A percentile compares a stretch with the other conserved stretches of the same genome.
These are phyloP conservation scores for Helotiales sp. DNA, from an alignment of 2,329 filamentous ascomycete species.

Conservation along the genomic window DNA sequence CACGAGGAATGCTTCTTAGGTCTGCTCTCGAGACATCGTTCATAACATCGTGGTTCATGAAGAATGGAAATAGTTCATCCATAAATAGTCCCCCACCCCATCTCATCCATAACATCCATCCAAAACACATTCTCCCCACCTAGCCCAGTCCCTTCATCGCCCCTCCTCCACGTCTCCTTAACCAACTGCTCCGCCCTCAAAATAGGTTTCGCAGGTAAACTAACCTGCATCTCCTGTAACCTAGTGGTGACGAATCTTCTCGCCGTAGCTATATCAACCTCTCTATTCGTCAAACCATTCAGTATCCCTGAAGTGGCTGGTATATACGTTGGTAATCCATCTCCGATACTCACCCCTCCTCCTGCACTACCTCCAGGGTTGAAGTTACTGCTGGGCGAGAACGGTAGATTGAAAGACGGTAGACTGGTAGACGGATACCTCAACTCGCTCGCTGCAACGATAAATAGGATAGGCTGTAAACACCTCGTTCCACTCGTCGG, in stretches of 20 bases:
- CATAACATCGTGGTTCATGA: too few relatives aligned
- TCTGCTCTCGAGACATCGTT: too few relatives aligned
- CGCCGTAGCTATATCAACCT: slow-evolving; percentile 30
- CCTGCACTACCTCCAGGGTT: not conserved
- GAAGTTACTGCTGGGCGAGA: not conserved
- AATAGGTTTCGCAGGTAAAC: slow-evolving; percentile 32
- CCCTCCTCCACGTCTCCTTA: slow-evolving; percentile 30
- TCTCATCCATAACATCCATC: slow-evolving; percentile 31
- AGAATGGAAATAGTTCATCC: slow-evolving; percentile 11
- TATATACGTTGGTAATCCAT: not conserved
- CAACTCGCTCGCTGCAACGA: slow-evolving; percentile 28
- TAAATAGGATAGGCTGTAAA: slow-evolving; percentile 31
- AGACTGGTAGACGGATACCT: slow-evolving; percentile 20
- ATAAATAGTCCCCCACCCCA: slow-evolving; percentile 29
- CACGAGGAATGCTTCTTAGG: too few relatives aligned
- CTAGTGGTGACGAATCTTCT: slow-evolving; percentile 27
- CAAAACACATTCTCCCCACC: slow-evolving; percentile 27
- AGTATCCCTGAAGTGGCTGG: slow-evolving; percentile 13
- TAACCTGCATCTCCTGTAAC: slow-evolving; percentile 29
- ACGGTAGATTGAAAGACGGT: slow-evolving; percentile 3
- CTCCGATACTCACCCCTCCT: not conserved
- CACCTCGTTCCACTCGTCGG: slow-evolving; percentile 29
- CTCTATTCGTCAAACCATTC: slow-evolving; percentile 26
- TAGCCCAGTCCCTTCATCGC: slow-evolving; percentile 23
- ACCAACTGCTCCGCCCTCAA: slow-evolving; percentile 25